phyloP scores from a whole-genome alignment of 1,139 yeast genomes.

The Kodamaea sp. region DNA sequence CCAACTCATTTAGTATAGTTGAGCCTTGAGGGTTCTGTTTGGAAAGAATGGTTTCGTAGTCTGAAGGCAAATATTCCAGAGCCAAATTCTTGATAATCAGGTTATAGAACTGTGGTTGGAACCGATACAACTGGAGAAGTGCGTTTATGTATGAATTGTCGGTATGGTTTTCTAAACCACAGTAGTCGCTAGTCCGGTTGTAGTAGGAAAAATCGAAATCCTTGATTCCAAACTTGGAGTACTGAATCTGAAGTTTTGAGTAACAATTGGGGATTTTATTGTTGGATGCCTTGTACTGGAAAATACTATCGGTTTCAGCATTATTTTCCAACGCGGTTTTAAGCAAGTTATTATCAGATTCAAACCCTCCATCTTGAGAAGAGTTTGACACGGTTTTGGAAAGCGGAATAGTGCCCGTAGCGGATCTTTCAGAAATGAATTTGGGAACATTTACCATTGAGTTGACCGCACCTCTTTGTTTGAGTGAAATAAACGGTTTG shows the following conservation, averaged over 20 bases:
- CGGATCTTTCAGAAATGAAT: constrained; percentile 69
- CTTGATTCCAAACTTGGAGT: constrained; percentile 88
- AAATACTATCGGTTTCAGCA: constrained; percentile 25
- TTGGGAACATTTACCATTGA: constrained; percentile 44
- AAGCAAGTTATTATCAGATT: constrained; percentile 3
- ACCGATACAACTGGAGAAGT: constrained; percentile 78
- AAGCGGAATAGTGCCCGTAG: constrained; percentile 6
- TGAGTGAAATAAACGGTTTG: constrained; percentile 48
- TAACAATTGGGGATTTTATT: constrained; percentile 65
- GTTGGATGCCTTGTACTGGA: constrained; percentile 24
- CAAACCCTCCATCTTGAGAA: constrained; percentile 7
- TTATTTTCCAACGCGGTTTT: constrained; percentile 5
- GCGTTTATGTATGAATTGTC: constrained; percentile 83
- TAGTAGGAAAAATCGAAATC: constrained; percentile 90
- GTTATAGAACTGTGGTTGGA: constrained; percentile 71
- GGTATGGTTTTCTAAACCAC: constrained; percentile 89
- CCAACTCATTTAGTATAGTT: constrained; percentile 74
- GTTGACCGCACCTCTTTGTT: constrained; percentile 25
- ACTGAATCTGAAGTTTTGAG: constrained; percentile 71
- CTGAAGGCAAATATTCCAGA: constrained; percentile 57
- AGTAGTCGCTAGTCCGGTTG: constrained; percentile 62
- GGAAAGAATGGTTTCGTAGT: constrained; percentile 25
- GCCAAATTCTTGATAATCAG: constrained; percentile 57
- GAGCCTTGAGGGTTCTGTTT: constrained; percentile 44
- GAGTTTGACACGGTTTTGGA: constrained; percentile 15